Evolutionary conservation across 139 green algal species (phyloP), one percentile per base, ranked within the genome.

Genomic region (Raphidocelis subcapitata): DNA sequence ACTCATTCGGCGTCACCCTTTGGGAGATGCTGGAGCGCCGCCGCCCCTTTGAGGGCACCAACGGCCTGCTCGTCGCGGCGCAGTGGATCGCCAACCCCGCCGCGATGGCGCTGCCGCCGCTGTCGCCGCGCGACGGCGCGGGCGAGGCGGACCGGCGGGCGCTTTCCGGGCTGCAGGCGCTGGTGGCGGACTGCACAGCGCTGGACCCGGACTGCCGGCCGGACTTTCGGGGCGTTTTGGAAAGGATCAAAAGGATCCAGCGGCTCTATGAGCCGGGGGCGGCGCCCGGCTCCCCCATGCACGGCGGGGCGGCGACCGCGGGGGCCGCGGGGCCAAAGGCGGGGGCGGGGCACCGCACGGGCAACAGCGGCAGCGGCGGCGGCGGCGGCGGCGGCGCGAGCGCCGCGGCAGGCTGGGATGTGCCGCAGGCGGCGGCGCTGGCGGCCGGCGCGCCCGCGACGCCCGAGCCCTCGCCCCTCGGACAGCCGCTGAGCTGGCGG

Each of bases 1-100:
- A 86, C 69, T 86, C 79, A 31, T 87, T 90, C 71, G 86, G 86
- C 15, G 82, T 91, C 2, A 89, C 73, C 15, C 59, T 90, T 37
- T 91, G 86, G 86, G 81, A 91, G 75, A 79, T 87, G 3, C 46
- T 89, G 28, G 71, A 83, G 68, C 72, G 82, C 32, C 70, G 77
- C 49, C 73, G 86, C 5, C 83, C 84, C 16, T 81, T 75, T 71
- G 73, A 81, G 28, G 73, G 74, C 61, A 73, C 85, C 75, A 66
- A 83, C 33, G 72, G 51, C 62, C 83, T 80, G 57, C 74, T 84
- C 65, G 69, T 83, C 14, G 54, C 66, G 29, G 29, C 79, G 21
- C 15, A 61, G 31, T 81, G 79, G 73, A 63, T 79, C n/a, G 61
- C 61, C 36, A 69, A 78, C 51, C 79, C 79, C 26, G 62, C 60